A percentile compares a stretch with the other conserved stretches of the same genome.
phyloP scores from a whole-genome alignment of 2,329 filamentous ascomycete genomes.

The Arthroderma sp. region DNA sequence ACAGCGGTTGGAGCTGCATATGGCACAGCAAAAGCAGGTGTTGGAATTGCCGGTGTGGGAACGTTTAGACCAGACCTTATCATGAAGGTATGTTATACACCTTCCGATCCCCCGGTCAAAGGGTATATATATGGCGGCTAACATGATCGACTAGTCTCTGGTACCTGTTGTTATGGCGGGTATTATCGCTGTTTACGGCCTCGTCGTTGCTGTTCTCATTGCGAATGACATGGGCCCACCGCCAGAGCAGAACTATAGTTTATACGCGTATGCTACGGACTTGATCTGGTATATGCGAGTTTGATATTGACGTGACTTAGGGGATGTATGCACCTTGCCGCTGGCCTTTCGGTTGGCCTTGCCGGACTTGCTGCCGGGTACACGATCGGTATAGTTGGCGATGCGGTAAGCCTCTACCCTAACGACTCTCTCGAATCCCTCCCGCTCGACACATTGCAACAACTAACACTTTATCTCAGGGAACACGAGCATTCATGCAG shows the following conservation, averaged over 20 bases:
- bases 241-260: constrained; percentile 54
- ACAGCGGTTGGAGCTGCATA: constrained; percentile 53
- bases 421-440: not conserved
- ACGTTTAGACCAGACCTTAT: constrained; percentile 54
- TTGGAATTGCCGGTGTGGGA: constrained; percentile 54
- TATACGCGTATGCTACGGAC: constrained; percentile 55
- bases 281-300: not conserved
- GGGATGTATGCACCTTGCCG: constrained; percentile 86
- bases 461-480: constrained; percentile 28
- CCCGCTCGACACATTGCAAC: too few relatives aligned
- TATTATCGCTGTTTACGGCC: constrained; percentile 95
- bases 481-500: constrained; percentile 89
- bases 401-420: constrained; percentile 47
- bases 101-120: not conserved
- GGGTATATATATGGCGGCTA: constrained; percentile 7
- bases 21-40: constrained; percentile 55
- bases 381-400: constrained; percentile 89
- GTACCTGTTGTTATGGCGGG: constrained; percentile 74
- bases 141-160: constrained; percentile 28
- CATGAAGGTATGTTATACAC: constrained; percentile 44
- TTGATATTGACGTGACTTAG: constrained; percentile 30
- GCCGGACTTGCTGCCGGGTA: constrained; percentile 91
- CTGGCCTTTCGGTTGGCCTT: constrained; percentile 79
- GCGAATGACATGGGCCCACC: constrained; percentile 74
- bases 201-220: constrained; percentile 94